Evolutionary conservation across 192 early-diverging fungal genomes (phyloP).

Genomic region (Linnemannia elongata): DNA sequence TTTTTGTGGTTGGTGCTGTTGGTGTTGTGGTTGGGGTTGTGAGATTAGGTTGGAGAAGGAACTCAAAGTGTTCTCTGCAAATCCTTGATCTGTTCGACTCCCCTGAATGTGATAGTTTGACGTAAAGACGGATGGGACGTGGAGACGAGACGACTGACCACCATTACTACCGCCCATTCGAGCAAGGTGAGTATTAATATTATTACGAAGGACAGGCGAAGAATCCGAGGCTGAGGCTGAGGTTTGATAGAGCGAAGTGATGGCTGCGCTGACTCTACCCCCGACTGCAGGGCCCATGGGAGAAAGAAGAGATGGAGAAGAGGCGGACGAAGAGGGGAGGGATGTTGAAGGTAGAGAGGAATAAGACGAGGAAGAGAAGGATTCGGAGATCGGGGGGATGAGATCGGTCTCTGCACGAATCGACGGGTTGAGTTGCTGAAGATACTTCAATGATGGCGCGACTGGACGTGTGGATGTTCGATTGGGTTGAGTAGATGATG

Average conservation of each 20-base stretch:
- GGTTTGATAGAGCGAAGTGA: background rate
- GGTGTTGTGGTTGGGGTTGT: background rate
- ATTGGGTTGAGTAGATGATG: background rate
- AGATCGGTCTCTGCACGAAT: background rate
- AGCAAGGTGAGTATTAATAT: too few relatives aligned
- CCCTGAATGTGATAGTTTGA: background rate
- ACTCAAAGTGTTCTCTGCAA: constrained; percentile 8
- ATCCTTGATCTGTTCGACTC: constrained; percentile 2
- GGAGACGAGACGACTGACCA: background rate
- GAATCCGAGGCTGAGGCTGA: background rate
- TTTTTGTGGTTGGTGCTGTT: background rate
- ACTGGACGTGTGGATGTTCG: background rate
- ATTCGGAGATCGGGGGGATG: background rate
- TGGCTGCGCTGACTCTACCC: background rate
- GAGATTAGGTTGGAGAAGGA: constrained; percentile 5
- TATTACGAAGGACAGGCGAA: background rate
- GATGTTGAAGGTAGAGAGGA: background rate
- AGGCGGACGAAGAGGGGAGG: background rate
- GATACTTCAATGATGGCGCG: constrained; percentile 3
- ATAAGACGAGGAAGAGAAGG: background rate
- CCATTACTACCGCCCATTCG: background rate
- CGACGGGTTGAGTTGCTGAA: background rate
- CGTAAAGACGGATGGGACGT: background rate
- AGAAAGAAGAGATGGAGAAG: background rate
- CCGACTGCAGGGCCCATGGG: background rate